Base-by-base conservation (phyloP, 768 basidiomycete species). In the Candolleomyces eurysporus region DNA sequence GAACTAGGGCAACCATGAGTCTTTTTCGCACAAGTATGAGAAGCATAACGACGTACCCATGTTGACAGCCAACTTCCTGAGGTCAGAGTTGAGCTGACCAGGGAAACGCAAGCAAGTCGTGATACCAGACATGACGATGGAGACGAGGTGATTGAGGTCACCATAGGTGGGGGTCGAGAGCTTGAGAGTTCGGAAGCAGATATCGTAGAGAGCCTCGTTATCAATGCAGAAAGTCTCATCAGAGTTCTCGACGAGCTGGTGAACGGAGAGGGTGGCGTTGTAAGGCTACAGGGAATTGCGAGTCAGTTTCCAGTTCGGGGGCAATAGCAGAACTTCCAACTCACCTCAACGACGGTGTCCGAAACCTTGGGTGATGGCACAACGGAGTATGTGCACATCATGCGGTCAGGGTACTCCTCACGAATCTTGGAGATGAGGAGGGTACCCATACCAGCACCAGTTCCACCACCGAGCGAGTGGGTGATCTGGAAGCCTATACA, bases 171-270 rank as follows among this genome's bases (percentile, higher is more conserved):
- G 97, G 52, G 93, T 92, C 50, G 89, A 85, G 65, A 98, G 88
- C 81, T 99, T 98, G 73, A 99, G 85, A 32, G 97, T 98, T 72
- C 94, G 86, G 87, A 97, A 95, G 79, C 96, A 98, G 72, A 99
- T 99, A 72, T 98, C 97, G 78, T 98, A 97, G 59, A 99, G 89
- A 31, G 96, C 97, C 77, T 98, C 96, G 75, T 98, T 98, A 75
- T 98, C 96, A 74, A 99, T 98, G 77, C 96, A 98, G 92, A 98
- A 98, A 17, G 97, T 98, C 79, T 97, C 95, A 72, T 98, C 96
- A 40, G 96, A 98, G 85, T 98, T 98, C 79, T 98, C 97, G 57
- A 98, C 97, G 48, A 98, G 88, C 78, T 98, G 97, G 75, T 98
- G 96, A 11, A 98, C 94, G 57, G 94, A 97, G 57, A 98, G 91